Conservation (phyloP, 1,284 basidiomycete genomes). For the Leucoagaricus sp. region DNA sequence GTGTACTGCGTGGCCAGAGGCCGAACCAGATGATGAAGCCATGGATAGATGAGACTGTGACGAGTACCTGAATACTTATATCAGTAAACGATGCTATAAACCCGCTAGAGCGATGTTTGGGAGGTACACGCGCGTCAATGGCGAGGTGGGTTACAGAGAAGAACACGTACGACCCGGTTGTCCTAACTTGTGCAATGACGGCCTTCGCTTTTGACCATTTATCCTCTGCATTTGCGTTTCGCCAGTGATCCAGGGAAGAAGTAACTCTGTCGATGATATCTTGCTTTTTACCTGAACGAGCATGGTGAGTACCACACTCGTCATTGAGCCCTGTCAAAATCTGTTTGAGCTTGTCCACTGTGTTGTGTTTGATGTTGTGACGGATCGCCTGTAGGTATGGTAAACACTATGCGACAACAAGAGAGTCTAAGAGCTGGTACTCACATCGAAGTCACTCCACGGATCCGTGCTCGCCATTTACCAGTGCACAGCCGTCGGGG, state of each 20-base stretch:
- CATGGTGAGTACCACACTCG: slow-evolving; percentile 64
- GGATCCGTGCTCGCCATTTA: slow-evolving; percentile 39
- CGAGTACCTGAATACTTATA: slow-evolving; percentile 28
- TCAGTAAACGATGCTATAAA: slow-evolving; percentile 20
- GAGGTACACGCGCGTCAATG: slow-evolving; percentile 8
- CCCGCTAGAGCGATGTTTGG: slow-evolving; percentile 2
- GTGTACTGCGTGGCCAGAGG: slow-evolving; percentile 24
- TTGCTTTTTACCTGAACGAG: slow-evolving; percentile 82
- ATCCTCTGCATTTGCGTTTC: slow-evolving; percentile 51
- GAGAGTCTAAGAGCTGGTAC: slow-evolving; percentile 27
- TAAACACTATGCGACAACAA: slow-evolving; percentile 14
- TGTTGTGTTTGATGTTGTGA: slow-evolving; percentile 52
- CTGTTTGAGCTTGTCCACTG: slow-evolving; percentile 79
- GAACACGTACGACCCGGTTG: slow-evolving; percentile 57
- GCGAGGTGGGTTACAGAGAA: slow-evolving; percentile 7
- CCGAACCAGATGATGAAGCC: slow-evolving; percentile 25
- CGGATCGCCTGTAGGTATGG: slow-evolving; percentile 39
- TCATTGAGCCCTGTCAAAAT: slow-evolving; percentile 75
- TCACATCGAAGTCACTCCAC: slow-evolving; percentile 66
- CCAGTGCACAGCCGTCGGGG: slow-evolving; percentile 8
- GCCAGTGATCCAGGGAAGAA: slow-evolving; percentile 59
- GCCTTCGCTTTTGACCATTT: slow-evolving; percentile 66
- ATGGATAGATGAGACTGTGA: slow-evolving; percentile 21
- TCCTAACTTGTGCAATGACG: slow-evolving; percentile 62
- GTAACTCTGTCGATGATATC: slow-evolving; percentile 77